Percentiles rank a stretch among this genome's conserved stretches.
Conservation (phyloP, 306 rosid genomes). For the Rosa rugosa region DNA sequence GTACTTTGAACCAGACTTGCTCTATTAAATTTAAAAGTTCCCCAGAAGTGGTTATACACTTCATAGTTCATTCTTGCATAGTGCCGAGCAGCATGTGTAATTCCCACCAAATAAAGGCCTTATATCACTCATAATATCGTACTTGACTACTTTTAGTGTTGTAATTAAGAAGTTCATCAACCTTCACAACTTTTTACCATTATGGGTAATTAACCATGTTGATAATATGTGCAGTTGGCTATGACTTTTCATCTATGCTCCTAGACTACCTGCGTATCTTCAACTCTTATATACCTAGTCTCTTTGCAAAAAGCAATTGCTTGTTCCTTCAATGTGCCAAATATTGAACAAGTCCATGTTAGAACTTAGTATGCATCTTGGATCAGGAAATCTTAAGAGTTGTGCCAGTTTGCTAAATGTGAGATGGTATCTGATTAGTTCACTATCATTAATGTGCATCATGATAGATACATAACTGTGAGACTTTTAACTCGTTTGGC, state of each 20-base stretch:
- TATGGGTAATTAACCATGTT: not conserved
- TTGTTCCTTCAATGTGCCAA: not conserved
- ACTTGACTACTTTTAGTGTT: not conserved
- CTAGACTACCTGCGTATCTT: not conserved
- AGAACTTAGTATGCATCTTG: not conserved
- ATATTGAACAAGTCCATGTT: not conserved
- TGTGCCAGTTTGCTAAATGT: not conserved
- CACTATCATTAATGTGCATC: not conserved
- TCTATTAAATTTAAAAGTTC: not conserved
- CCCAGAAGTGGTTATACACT: not conserved
- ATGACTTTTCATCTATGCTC: not conserved
- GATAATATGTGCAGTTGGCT: not conserved
- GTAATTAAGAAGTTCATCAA: not conserved
- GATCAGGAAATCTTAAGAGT: not conserved
- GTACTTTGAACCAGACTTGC: constrained; percentile 28
- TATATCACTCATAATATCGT: not conserved
- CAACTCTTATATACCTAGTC: not conserved
- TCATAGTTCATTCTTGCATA: not conserved
- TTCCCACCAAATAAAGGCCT: not conserved
- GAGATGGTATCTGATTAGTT: not conserved
- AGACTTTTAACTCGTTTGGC: not conserved
- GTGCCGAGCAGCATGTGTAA: not conserved
- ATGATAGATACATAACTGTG: not conserved
- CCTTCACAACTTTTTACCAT: not conserved
- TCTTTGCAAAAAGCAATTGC: not conserved